Evolutionary conservation across 2,329 filamentous ascomycete genomes (phyloP), one percentile per base, ranked within the genome.

Genomic region (Mycogone perniciosa): DNA sequence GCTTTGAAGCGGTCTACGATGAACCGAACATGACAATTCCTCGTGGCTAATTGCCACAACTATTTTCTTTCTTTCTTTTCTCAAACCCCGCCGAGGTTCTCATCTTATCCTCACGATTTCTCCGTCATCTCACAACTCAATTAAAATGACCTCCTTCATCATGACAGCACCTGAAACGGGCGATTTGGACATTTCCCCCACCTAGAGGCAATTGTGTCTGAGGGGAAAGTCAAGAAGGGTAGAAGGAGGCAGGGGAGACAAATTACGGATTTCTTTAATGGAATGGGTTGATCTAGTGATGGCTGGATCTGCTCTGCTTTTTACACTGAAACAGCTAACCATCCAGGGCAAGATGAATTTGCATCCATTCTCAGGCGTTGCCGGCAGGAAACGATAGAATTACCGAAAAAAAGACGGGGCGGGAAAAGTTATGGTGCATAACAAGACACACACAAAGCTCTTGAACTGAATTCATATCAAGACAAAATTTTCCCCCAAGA

Each of bases 1-100:
- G 93, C 93, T 31, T 76, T 99, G 55, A 85, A 88, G 64, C 80
- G 87, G 62, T 95, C 89, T 65, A 86, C 85, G 48, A 77, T 90
- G 69, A 79, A 82, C 64, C 64, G 52, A 44, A 49, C 49, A 51
- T 54, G 46, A 48, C 11, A 38, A 38, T 30, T 33, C 27, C 7
- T 6, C 30, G 9, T 11, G 38, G 31, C 29, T 31, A 13, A 26
- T 27, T 45, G 42, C 7, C 29, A 44, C 4, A 8, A 5, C 33
- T 44, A 13, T 26, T 26, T 41, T 13, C 11, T 33, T 33, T 37
- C 7, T 5, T 41, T 31, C 39, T 44, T 31, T 38, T 8, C 43
- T 33, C 29, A 8, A 9, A 41, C 39, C 20, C 34, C 20, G 20
- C 20, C 20, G 20, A 20, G 20, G 20, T 34, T 11, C 13, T 44